Conservation (phyloP, 208 protist species). For the Crithidia bombi region DNA sequence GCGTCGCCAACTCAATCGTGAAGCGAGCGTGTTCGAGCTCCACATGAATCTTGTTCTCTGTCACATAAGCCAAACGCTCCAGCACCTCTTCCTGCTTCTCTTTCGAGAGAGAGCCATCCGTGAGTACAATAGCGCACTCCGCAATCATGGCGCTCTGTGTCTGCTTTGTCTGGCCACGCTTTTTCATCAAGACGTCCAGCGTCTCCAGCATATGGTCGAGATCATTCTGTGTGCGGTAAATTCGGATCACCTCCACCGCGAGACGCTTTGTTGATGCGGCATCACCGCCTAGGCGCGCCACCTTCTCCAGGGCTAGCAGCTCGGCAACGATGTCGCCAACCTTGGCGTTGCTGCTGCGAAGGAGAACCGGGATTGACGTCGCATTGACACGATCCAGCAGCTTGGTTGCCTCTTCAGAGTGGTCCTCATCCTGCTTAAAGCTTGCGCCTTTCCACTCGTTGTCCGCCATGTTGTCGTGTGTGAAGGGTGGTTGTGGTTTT, state of each 20-base stretch:
- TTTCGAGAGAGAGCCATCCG: conserved; percentile 51
- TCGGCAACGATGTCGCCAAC: conserved; percentile 85
- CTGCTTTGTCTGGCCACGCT: conserved; percentile 94
- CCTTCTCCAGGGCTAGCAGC: conserved; percentile 91
- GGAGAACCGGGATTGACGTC: conserved; percentile 71
- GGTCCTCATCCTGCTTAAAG: conserved; percentile 90
- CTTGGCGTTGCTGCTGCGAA: conserved; percentile 59
- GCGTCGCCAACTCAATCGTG: conserved; percentile 89
- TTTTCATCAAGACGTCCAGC: conserved; percentile 92
- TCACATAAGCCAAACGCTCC: conserved; percentile 88
- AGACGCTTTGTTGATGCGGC: conserved; percentile 78
- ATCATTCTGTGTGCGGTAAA: conserved; percentile 87
- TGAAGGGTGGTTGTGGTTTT: conserved; percentile 1
- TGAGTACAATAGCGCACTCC: conserved; percentile 76
- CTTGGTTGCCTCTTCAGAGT: conserved; percentile 62
- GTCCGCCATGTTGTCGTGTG: conserved; percentile 44
- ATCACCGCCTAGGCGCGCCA: conserved; percentile 85
- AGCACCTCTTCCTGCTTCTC: conserved; percentile 85
- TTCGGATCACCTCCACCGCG: conserved; percentile 86
- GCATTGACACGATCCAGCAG: conserved; percentile 82
- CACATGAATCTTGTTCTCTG: conserved; percentile 97
- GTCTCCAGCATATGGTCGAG: conserved; percentile 84
- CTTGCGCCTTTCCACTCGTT: conserved; percentile 88
- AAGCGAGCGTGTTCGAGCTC: conserved; percentile 96
- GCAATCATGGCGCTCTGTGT: conserved; percentile 93